Conservation (phyloP, 306 rosid genomes). For the Acacia melanoxylon region DNA sequence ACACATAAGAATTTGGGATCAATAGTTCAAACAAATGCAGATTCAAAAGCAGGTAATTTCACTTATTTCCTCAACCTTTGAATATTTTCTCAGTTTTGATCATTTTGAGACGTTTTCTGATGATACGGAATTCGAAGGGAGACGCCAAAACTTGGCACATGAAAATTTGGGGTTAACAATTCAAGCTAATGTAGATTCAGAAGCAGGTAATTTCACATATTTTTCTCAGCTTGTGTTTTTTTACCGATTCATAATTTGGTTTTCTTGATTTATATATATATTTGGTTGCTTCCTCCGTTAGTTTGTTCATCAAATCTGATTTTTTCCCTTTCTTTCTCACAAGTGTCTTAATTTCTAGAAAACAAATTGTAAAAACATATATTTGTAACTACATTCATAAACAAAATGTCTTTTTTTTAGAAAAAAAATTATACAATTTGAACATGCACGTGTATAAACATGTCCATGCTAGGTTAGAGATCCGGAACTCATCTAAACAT, state of each 20-base stretch:
- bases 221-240: neutral
- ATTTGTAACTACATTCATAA: neutral
- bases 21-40: neutral
- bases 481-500: too few relatives aligned
- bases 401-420: too few relatives aligned
- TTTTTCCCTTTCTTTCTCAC: too few relatives aligned
- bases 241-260: neutral
- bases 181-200: neutral
- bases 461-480: too few relatives aligned
- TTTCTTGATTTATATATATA: too few relatives aligned
- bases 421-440: too few relatives aligned
- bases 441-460: too few relatives aligned
- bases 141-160: neutral
- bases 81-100: neutral
- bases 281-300: too few relatives aligned
- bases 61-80: neutral
- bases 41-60: neutral
- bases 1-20: neutral
- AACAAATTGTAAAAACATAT: neutral
- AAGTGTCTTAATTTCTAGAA: neutral
- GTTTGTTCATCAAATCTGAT: too few relatives aligned
- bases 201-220: neutral
- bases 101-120: constrained; percentile 6
- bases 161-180: neutral
- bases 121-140: neutral